phyloP scores from a whole-genome alignment of 257 asterid species.

The Capsicum chinense region DNA sequence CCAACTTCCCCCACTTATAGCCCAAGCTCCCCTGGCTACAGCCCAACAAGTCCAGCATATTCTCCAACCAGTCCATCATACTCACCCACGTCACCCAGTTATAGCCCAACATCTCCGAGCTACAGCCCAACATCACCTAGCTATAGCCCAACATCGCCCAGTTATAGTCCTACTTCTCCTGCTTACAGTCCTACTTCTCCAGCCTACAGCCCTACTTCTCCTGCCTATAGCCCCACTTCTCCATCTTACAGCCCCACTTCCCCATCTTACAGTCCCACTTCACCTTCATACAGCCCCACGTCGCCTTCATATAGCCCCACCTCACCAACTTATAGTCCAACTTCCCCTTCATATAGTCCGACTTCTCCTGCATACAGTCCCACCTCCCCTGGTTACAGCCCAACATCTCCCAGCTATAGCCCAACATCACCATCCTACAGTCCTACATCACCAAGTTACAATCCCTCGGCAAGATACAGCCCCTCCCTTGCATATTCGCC shows the following conservation, averaged over 20 bases:
- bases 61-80: slow-evolving; percentile 93
- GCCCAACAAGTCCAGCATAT: slow-evolving; percentile 93
- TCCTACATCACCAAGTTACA: slow-evolving; percentile 82
- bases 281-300: slow-evolving; percentile 87
- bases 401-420: slow-evolving; percentile 89
- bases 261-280: slow-evolving; percentile 80
- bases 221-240: slow-evolving; percentile 85
- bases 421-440: slow-evolving; percentile 85
- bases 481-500: slow-evolving; percentile 97
- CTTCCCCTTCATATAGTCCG: slow-evolving; percentile 77
- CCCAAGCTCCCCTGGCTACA: slow-evolving; percentile 92
- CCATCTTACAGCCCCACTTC: slow-evolving; percentile 92
- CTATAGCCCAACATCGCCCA: slow-evolving; percentile 84
- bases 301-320: slow-evolving; percentile 92
- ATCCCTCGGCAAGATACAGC: slow-evolving; percentile 88
- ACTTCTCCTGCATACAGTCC: slow-evolving; percentile 89
- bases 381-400: slow-evolving; percentile 89
- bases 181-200: slow-evolving; percentile 89
- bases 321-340: slow-evolving; percentile 79
- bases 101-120: slow-evolving; percentile 73
- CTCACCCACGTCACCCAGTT: slow-evolving; percentile 84
- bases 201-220: slow-evolving; percentile 82
- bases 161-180: slow-evolving; percentile 84
- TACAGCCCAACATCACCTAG: slow-evolving; percentile 89
- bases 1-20: slow-evolving; percentile 73